Base-by-base conservation (phyloP, 78 protist genomes). In the Dictyostelium citrinum region DNA sequence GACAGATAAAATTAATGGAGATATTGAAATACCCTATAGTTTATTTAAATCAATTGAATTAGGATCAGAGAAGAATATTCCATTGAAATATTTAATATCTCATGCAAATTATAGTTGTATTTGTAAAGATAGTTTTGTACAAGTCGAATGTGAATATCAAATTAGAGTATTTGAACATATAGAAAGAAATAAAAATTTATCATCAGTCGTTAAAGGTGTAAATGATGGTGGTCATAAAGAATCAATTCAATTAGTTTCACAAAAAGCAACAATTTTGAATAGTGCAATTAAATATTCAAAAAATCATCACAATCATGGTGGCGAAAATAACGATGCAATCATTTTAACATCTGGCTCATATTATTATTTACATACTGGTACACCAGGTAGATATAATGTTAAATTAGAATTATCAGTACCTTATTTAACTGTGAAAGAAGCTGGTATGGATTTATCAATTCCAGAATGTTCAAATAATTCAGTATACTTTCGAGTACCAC, bases 381-480 rank as follows among this genome's bases (percentile, higher is more conserved):
- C 41, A n/a, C 37, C 85, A 14, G 93, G 93, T 46, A 60, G 82
- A 43, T 88, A 88, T 67, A 37, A 0, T 0, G 37, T 88, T 0
- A 88, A 61, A 16, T 60, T 88, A 2, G 83, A 81, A 9, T 45
- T 33, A 5, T 68, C 41, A 9, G 79, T 88, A 3, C 93, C 93
- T 1, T 88, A 88, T 46, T 22, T 88, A 35, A 88, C 84, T 3
- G 33, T 24, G 11, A 88, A 88, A 64, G 81, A 79, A 27, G 81
- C 84, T 31, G 93, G 93, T 35, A 78, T 88, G 80, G 93, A 88
- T 31, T 45, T 88, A 41, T 14, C 33, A 11, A 88, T 88, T n/a
- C 93, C 93, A 37, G n/a, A 82, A 27, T 78, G 79, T 10, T 78
- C 93, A 14, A 88, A 76, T 55, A 88, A 88, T 27, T 78, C 84